Percentiles rank a stretch among this genome's conserved stretches.
These are phyloP conservation scores for Exophiala bonariae DNA, from an alignment of 2,329 filamentous ascomycete species.

Conservation along the genomic window DNA sequence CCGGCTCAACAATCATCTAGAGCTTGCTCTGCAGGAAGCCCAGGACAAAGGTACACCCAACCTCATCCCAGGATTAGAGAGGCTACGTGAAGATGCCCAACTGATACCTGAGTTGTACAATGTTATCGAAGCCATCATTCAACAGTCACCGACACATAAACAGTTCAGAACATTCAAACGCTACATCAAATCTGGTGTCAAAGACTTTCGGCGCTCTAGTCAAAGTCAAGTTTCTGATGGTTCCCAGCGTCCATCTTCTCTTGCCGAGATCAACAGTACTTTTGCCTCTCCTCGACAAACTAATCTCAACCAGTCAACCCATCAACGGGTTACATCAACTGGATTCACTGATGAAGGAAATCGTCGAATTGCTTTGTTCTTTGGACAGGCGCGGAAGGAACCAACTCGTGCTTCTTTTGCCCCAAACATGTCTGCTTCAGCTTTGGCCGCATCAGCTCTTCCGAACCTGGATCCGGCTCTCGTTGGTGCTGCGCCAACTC, in stretches of 20 bases:
- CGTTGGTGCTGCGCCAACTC: background rate
- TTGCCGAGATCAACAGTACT: background rate
- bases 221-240: conserved; percentile 21
- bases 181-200: conserved; percentile 29
- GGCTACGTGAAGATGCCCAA: conserved; percentile 22
- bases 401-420: too few species aligned
- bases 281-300: too few species aligned
- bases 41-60: conserved; percentile 20
- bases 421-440: too few species aligned
- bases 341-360: conserved; percentile 4
- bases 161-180: conserved; percentile 29
- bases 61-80: conserved; percentile 24
- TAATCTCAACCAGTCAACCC: too few species aligned
- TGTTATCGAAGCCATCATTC: conserved; percentile 25
- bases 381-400: conserved; percentile 5
- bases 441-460: too few species aligned
- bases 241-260: conserved; percentile 18
- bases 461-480: too few species aligned
- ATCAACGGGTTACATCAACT: background rate
- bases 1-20: conserved; percentile 23
- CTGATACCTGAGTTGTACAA: conserved; percentile 23
- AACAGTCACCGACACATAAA: conserved; percentile 22
- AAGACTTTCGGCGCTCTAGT: conserved; percentile 19
- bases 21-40: conserved; percentile 23
- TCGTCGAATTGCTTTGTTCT: conserved; percentile 14